Conservation (phyloP, 2,329 filamentous ascomycete species). For the Cordyceps fumosorosea region DNA sequence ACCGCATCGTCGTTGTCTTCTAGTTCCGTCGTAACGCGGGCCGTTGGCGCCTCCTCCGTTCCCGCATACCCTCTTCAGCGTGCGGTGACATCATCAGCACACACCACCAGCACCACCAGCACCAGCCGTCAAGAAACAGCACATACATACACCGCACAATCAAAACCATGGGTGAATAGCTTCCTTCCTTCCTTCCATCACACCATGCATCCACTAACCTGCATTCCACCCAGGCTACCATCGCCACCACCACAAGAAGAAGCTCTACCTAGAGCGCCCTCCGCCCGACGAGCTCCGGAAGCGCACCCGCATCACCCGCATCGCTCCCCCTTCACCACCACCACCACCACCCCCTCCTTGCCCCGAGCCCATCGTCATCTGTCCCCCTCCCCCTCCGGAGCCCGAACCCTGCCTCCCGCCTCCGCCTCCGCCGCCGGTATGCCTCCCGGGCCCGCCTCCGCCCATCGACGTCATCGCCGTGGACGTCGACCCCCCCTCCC, state of each 20-base stretch:
- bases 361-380: conserved; percentile 14
- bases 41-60: background rate
- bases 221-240: background rate
- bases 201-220: background rate
- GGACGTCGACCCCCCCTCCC: conserved; percentile 26
- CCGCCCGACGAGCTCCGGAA: conserved; percentile 31
- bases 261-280: conserved; percentile 36
- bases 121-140: background rate
- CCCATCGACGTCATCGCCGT: conserved; percentile 34
- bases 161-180: conserved; percentile 20
- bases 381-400: conserved; percentile 16
- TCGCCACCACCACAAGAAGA: conserved; percentile 29
- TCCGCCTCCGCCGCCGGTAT: conserved; percentile 18
- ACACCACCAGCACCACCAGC: background rate
- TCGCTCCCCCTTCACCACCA: conserved; percentile 30
- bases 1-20: background rate
- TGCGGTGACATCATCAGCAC: background rate
- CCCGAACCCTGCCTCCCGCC: conserved; percentile 17
- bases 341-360: conserved; percentile 22
- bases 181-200: background rate
- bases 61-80: background rate
- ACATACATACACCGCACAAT: background rate
- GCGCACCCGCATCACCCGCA: conserved; percentile 31
- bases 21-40: background rate
- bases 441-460: conserved; percentile 23